Conservation (phyloP, 2,329 filamentous ascomycete genomes). For the Venturia effusa region DNA sequence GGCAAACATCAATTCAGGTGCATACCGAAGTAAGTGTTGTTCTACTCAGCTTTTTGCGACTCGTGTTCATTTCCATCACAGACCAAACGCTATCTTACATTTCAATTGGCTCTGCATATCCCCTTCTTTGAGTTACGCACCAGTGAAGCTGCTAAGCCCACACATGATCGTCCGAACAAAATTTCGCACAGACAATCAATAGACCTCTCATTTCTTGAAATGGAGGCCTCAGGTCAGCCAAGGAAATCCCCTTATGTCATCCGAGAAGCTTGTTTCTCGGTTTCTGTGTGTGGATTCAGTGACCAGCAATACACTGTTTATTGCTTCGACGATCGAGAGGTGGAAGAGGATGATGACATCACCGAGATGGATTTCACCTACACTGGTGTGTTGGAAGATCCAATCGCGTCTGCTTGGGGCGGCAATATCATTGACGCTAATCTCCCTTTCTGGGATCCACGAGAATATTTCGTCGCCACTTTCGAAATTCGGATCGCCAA, state of each 20-base stretch:
- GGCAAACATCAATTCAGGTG: neutral
- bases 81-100: no score
- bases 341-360: neutral
- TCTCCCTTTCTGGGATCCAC: neutral
- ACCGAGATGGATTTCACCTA: neutral
- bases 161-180: no score
- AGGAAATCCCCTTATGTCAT: no score
- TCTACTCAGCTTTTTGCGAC: no score
- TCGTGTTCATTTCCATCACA: no score
- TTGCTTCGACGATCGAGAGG: neutral
- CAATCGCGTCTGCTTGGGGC: neutral
- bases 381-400: neutral
- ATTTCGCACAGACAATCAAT: no score
- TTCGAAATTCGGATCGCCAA: neutral
- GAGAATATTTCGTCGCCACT: neutral
- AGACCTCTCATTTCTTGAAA: no score
- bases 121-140: no score
- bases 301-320: neutral
- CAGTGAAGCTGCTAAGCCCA: no score
- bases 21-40: neutral
- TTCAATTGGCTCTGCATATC: no score
- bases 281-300: neutral
- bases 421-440: neutral
- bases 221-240: no score
- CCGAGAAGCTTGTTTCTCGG: neutral